Percentiles rank a stretch among this genome's conserved stretches.
These are phyloP conservation scores for Tulasnella sp. DNA, from an alignment of 768 basidiomycete genomes.

Conservation along the genomic window DNA sequence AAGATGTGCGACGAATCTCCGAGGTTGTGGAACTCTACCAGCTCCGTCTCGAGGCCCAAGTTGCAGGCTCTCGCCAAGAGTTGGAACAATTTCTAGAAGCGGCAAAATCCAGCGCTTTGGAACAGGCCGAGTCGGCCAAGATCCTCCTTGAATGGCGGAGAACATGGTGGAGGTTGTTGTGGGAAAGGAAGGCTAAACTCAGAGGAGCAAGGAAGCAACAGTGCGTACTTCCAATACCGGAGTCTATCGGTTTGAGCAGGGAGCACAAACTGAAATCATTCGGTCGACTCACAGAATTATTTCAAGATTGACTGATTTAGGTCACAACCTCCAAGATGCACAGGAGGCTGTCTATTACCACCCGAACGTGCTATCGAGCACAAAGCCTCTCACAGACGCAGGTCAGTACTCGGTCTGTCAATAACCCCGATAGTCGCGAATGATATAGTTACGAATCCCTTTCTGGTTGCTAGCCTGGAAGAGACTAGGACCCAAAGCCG, in stretches of 20 bases:
- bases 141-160: neutral
- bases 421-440: neutral
- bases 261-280: neutral
- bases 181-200: neutral
- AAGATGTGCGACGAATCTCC: neutral
- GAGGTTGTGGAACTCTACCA: neutral
- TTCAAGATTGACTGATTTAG: neutral
- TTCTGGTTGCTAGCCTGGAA: neutral
- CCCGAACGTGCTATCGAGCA: neutral
- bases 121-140: neutral
- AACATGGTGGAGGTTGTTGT: neutral
- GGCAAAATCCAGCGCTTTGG: neutral
- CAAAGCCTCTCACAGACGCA: neutral
- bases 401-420: neutral
- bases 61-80: neutral
- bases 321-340: neutral
- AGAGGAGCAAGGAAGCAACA: neutral
- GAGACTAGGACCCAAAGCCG: neutral
- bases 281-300: neutral
- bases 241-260: neutral
- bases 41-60: neutral
- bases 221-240: neutral
- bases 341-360: neutral
- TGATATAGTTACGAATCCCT: neutral
- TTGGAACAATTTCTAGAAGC: neutral